Conservation (phyloP, 495 filamentous ascomycete species). For the Annulohypoxylon stygium region DNA sequence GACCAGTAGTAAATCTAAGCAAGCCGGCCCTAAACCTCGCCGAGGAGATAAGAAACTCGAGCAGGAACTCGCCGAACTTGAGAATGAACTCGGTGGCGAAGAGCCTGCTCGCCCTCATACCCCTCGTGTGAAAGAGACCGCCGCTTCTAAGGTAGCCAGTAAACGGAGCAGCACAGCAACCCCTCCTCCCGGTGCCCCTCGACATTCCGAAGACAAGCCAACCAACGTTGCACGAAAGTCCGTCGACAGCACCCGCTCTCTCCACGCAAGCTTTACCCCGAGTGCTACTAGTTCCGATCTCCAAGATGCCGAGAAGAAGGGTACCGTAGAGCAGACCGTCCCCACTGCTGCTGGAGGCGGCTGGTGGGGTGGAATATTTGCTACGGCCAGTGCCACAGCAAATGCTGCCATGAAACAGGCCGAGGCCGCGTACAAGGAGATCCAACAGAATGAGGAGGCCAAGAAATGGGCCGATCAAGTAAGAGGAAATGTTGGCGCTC, state of each 20-base stretch:
- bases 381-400: slow-evolving; percentile 71
- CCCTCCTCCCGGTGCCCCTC: slow-evolving; percentile 70
- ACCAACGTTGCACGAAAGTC: slow-evolving; percentile 70
- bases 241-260: slow-evolving; percentile 77
- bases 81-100: slow-evolving; percentile 74
- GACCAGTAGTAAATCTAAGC: slow-evolving; percentile 61
- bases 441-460: slow-evolving; percentile 95
- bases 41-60: slow-evolving; percentile 60
- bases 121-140: slow-evolving; percentile 75
- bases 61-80: slow-evolving; percentile 87
- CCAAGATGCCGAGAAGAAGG: slow-evolving; percentile 66
- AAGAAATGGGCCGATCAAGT: slow-evolving; percentile 96
- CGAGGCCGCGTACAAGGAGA: slow-evolving; percentile 92
- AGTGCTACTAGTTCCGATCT: slow-evolving; percentile 65
- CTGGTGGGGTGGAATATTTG: slow-evolving; percentile 92
- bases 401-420: slow-evolving; percentile 93
- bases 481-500: slow-evolving; percentile 86
- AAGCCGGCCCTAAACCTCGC: slow-evolving; percentile 59
- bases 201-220: slow-evolving; percentile 65
- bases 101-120: slow-evolving; percentile 83
- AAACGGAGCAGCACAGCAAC: slow-evolving; percentile 70
- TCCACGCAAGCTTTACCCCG: slow-evolving; percentile 69
- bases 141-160: slow-evolving; percentile 64
- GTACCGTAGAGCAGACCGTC: slow-evolving; percentile 54
- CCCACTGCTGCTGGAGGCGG: slow-evolving; percentile 69